Evolutionary conservation across 1,284 basidiomycete species (phyloP), one percentile per base, ranked within the genome.

Genomic region (Moesziomyces parantarcticus): DNA sequence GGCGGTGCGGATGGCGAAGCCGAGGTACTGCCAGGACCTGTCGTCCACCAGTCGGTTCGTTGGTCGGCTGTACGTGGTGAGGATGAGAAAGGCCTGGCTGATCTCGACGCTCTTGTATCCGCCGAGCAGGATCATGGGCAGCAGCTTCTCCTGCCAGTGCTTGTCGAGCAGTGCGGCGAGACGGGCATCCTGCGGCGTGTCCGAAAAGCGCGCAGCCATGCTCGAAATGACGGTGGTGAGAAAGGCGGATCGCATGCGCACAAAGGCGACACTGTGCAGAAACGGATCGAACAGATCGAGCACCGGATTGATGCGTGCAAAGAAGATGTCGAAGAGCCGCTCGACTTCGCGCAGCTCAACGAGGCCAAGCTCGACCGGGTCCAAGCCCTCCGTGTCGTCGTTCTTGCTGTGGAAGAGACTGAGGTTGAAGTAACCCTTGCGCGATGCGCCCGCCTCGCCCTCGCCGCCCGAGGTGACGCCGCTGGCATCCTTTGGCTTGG

Each of bases 61-160:
- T 11, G 78, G 78, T 25, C 70, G 71, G 32, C 73, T 71, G 54
- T 77, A 79, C 13, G 76, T 71, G 18, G 76, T 72, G 48, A 78
- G 45, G 48, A 79, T 67, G 14, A 79, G 53, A 36, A 79, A 79
- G 9, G 76, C 76, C 42, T 79, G 78, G 39, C 69, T 66, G 52
- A 79, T 76, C 60, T 79, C 78, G 49, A 78, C 75, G 39, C 73
- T 76, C 62, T 79, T 79, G 71, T 78, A 78, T 9, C 78, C 78
- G 9, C 64, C 76, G 11, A 75, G 57, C 42, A 79, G 45, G 41
- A 78, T 70, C 63, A 64, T 55, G 9, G 78, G 78, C n/a, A 79
- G 55, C 18, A 78, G 65, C 58, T 73, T 75, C 40, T 75, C 68
- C 21, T 72, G 63, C 70, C 75, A 78, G 45, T 76, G 68, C 50